Evolutionary conservation across 2,329 filamentous ascomycete species (phyloP).

Genomic region (Onygenales sp.): DNA sequence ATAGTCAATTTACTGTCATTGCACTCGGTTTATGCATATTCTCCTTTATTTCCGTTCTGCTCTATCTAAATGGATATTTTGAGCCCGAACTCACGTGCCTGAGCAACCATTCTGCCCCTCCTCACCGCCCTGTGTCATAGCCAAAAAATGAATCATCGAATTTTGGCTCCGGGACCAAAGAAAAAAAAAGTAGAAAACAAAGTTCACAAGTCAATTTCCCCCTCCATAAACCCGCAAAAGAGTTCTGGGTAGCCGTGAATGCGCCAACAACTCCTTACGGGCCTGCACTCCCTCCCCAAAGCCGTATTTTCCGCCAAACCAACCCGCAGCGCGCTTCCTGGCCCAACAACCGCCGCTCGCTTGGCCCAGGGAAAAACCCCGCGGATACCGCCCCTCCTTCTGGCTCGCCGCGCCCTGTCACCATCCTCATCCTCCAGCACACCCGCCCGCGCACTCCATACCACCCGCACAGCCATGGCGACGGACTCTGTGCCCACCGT

Average conservation of each 20-base stretch:
- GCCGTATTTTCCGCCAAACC: neutral
- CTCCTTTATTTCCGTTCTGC: too few relatives aligned
- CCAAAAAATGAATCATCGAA: neutral
- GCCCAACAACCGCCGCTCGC: neutral
- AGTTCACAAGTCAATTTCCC: neutral
- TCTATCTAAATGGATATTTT: too few relatives aligned
- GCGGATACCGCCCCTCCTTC: slow-evolving; percentile 6
- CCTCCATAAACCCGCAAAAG: neutral
- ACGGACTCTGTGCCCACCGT: slow-evolving; percentile 26
- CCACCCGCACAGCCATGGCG: slow-evolving; percentile 21
- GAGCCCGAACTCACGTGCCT: neutral
- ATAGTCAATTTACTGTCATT: too few relatives aligned
- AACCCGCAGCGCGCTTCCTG: neutral
- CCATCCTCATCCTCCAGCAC: slow-evolving; percentile 3
- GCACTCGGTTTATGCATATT: too few relatives aligned
- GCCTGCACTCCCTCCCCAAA: slow-evolving; percentile 4
- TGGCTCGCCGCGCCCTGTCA: slow-evolving; percentile 5
- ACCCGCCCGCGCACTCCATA: neutral
- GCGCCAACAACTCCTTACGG: slow-evolving; percentile 7
- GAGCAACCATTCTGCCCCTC: neutral
- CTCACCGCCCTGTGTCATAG: neutral
- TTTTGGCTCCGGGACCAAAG: neutral
- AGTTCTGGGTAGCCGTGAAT: slow-evolving; percentile 4
- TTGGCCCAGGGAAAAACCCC: neutral
- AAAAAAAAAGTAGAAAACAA: neutral